These are phyloP conservation scores for Tylopilus sp. DNA, from an alignment of 768 basidiomycete species.

Conservation along the genomic window DNA sequence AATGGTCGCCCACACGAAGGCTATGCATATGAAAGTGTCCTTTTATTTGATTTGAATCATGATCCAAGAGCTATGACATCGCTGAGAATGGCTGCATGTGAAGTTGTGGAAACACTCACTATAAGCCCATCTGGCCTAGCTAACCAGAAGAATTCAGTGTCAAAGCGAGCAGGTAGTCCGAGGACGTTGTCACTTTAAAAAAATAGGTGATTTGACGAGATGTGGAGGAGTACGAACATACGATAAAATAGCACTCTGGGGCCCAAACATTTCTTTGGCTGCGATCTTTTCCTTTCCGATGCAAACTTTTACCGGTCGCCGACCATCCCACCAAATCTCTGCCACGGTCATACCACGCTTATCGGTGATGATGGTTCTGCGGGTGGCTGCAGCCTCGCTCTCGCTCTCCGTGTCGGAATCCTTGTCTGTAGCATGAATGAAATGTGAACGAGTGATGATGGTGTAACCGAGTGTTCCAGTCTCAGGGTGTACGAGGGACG, in stretches of 20 bases:
- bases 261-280: constrained; percentile 55
- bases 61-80: constrained; percentile 45
- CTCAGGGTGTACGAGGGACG: constrained; percentile 49
- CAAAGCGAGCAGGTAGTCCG: constrained; percentile 60
- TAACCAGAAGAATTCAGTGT: constrained; percentile 57
- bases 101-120: constrained; percentile 32
- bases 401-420: constrained; percentile 30
- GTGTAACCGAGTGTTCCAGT: constrained; percentile 47
- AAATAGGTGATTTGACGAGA: neutral
- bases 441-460: constrained; percentile 43
- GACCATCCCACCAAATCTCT: constrained; percentile 51
- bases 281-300: constrained; percentile 50
- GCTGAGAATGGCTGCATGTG: constrained; percentile 5
- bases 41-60: constrained; percentile 45
- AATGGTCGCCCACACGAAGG: constrained; percentile 41
- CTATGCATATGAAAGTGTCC: constrained; percentile 51
- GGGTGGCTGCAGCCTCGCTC: constrained; percentile 24
- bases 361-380: constrained; percentile 45
- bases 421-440: constrained; percentile 24
- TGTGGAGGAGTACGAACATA: constrained; percentile 26
- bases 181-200: constrained; percentile 51
- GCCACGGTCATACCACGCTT: constrained; percentile 40
- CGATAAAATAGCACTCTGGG: constrained; percentile 53
- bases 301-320: constrained; percentile 46
- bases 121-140: constrained; percentile 52